Evolutionary conservation across 1,139 yeast species (phyloP).

Genomic region (Pichia sp.): DNA sequence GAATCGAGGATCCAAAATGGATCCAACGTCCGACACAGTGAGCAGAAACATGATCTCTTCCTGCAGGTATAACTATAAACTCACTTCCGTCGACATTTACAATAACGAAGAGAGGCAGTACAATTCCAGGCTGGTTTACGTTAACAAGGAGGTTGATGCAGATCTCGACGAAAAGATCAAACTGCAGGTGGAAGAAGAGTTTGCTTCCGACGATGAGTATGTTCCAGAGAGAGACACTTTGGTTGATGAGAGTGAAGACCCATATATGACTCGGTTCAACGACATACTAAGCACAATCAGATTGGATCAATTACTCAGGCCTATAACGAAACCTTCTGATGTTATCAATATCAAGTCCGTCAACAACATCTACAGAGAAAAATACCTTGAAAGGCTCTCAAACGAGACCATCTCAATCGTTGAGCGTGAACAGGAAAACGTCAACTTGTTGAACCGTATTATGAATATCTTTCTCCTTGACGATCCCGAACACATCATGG

Average conservation of each 20-base stretch:
- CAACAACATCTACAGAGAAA: constrained; percentile 56
- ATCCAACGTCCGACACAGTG: constrained; percentile 36
- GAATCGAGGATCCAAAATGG: constrained; percentile 61
- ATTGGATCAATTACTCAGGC: constrained; percentile 60
- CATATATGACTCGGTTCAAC: constrained; percentile 27
- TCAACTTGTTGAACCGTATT: constrained; percentile 64
- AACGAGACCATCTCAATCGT: constrained; percentile 70
- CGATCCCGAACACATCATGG: constrained; percentile 66
- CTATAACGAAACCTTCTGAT: constrained; percentile 79
- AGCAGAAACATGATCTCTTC: constrained; percentile 33
- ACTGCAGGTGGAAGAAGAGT: constrained; percentile 29
- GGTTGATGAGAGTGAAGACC: constrained; percentile 37
- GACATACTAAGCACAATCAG: constrained; percentile 29
- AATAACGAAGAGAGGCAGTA: constrained; percentile 20
- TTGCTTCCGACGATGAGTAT: constrained; percentile 27
- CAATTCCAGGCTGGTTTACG: constrained; percentile 13
- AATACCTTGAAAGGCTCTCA: constrained; percentile 54
- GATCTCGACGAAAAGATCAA: constrained; percentile 26
- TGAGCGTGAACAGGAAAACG: constrained; percentile 73
- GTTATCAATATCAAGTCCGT: constrained; percentile 68
- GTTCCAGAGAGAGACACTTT: constrained; percentile 22
- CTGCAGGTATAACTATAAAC: constrained; percentile 23
- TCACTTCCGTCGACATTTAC: constrained; percentile 30
- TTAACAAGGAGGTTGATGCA: constrained; percentile 20
- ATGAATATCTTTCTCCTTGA: constrained; percentile 83